phyloP scores from a whole-genome alignment of 1,284 basidiomycete genomes.

The Melampsora americana region DNA sequence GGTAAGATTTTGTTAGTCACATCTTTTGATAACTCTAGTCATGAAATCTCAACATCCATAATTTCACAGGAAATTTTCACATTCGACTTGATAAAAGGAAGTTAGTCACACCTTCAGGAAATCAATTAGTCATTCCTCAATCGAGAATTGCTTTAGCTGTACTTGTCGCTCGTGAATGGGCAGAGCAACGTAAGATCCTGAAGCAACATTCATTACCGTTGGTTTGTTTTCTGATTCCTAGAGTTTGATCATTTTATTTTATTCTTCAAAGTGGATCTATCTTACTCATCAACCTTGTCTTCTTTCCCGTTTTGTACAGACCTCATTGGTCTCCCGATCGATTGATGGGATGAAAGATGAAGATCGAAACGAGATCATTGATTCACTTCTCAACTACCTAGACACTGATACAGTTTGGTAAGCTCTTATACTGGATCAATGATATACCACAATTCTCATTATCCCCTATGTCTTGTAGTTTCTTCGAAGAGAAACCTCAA shows the following conservation, averaged over 20 bases:
- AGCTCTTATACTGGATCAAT: slow-evolving; percentile 46
- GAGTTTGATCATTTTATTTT: background rate
- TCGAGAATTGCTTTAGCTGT: slow-evolving; percentile 30
- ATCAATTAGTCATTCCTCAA: slow-evolving; percentile 32
- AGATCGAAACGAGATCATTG: slow-evolving; percentile 66
- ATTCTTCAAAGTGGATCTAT: slow-evolving; percentile 10
- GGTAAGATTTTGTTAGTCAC: slow-evolving; percentile 50
- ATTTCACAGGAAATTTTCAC: slow-evolving; percentile 59
- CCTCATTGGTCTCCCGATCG: slow-evolving; percentile 80
- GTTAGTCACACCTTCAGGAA: slow-evolving; percentile 46
- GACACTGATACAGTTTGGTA: slow-evolving; percentile 95
- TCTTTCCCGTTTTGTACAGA: slow-evolving; percentile 59
- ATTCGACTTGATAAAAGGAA: slow-evolving; percentile 79
- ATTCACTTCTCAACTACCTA: slow-evolving; percentile 76
- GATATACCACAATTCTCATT: background rate
- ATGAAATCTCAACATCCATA: background rate
- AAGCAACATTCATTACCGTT: slow-evolving; percentile 34
- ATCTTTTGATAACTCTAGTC: background rate
- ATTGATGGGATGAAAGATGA: slow-evolving; percentile 71
- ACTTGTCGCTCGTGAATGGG: slow-evolving; percentile 33
- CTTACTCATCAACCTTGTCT: slow-evolving; percentile 28
- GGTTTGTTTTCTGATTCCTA: slow-evolving; percentile 11
- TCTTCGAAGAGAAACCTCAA: slow-evolving; percentile 73
- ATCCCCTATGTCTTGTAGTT: slow-evolving; percentile 59
- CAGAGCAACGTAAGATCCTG: slow-evolving; percentile 20